Conservation (phyloP, 352 stramenopile genomes). For the Pythium brassicae region DNA sequence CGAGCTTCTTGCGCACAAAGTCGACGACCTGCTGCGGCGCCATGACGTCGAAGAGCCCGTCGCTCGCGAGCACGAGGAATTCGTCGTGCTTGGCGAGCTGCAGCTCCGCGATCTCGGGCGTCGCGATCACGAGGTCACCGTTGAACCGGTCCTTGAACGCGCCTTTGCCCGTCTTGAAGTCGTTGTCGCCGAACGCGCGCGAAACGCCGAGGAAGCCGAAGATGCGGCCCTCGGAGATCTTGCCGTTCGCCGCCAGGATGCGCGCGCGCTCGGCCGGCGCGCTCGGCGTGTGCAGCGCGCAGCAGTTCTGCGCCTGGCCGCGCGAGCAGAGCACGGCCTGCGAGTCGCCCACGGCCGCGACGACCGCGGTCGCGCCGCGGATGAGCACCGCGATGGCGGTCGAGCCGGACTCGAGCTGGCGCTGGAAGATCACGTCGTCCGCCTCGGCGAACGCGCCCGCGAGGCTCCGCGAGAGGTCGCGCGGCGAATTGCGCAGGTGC, state of each 20-base stretch:
- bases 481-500: constrained; percentile 31
- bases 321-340: constrained; percentile 69
- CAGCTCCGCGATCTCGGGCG: constrained; percentile 60
- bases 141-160: constrained; percentile 82
- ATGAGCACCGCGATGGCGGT: constrained; percentile 66
- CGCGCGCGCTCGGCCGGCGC: constrained; percentile 66
- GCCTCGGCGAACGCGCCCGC: constrained; percentile 47
- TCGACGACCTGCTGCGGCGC: constrained; percentile 73
- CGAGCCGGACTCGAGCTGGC: constrained; percentile 69
- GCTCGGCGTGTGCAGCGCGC: constrained; percentile 63
- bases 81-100: constrained; percentile 55
- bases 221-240: constrained; percentile 80
- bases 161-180: constrained; percentile 82
- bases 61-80: constrained; percentile 79
- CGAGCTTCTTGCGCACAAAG: constrained; percentile 72
- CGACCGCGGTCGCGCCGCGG: constrained; percentile 38
- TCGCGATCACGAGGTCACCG: constrained; percentile 71
- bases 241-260: constrained; percentile 78
- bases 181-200: constrained; percentile 79
- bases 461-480: constrained; percentile 30
- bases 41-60: constrained; percentile 87
- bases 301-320: constrained; percentile 49
- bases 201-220: constrained; percentile 82
- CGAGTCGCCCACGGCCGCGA: constrained; percentile 78
- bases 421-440: constrained; percentile 71